Evolutionary conservation across 2,329 filamentous ascomycete species (phyloP).

Genomic region (Tolypocladium cylindrosporum): DNA sequence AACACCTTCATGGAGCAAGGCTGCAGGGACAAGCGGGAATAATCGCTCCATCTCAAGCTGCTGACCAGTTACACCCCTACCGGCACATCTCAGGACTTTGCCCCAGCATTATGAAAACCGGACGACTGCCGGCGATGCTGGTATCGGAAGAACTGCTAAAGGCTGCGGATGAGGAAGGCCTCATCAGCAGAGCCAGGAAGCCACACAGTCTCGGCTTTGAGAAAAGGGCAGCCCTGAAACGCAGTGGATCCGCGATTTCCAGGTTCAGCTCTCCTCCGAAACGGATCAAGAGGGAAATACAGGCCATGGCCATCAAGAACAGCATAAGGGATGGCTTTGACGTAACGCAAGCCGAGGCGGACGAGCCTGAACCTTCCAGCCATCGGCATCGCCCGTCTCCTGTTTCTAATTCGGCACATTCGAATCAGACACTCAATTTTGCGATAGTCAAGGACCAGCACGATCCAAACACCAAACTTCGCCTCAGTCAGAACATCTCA

Average conservation of each 20-base stretch:
- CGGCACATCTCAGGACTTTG: conserved; percentile 23
- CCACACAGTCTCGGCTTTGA: conserved; percentile 13
- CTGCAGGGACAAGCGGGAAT: not conserved
- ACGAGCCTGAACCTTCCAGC: not conserved
- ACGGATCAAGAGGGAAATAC: not conserved
- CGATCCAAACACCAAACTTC: conserved; percentile 50
- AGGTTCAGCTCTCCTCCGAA: not conserved
- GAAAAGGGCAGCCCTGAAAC: conserved; percentile 8
- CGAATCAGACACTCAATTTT: conserved; percentile 46
- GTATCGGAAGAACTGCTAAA: conserved; percentile 27
- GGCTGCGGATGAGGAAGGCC: conserved; percentile 27
- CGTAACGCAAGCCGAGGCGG: not conserved
- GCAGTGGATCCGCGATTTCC: not conserved
- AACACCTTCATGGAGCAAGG: not conserved
- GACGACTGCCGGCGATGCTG: conserved; percentile 24
- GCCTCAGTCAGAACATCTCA: conserved; percentile 54
- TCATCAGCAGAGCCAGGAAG: conserved; percentile 12
- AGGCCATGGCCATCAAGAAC: not conserved
- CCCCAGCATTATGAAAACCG: conserved; percentile 30
- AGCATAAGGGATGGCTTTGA: not conserved
- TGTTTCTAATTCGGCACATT: conserved; percentile 8
- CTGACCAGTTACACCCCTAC: not conserved
- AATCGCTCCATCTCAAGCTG: not conserved
- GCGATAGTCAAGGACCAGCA: conserved; percentile 69
- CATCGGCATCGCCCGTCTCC: not conserved